These are phyloP conservation scores for Mycena pura DNA, from an alignment of 768 basidiomycete species.

Conservation along the genomic window DNA sequence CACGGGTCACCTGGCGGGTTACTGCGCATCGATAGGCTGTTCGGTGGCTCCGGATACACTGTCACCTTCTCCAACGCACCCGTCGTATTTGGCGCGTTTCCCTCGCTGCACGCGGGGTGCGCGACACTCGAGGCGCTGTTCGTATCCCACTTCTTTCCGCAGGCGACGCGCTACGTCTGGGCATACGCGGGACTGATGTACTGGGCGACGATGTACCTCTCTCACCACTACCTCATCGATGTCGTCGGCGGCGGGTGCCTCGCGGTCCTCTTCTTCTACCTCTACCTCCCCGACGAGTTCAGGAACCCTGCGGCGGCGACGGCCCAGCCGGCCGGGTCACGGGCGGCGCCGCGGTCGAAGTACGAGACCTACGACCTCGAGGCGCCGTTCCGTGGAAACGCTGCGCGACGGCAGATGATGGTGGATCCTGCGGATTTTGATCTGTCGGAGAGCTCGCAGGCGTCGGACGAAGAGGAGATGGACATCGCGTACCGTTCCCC, in stretches of 20 bases:
- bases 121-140: slow-evolving; percentile 94
- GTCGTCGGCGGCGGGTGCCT: slow-evolving; percentile 94
- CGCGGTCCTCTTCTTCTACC: slow-evolving; percentile 85
- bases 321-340: slow-evolving; percentile 51
- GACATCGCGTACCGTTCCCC: slow-evolving; percentile 78
- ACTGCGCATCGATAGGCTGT: slow-evolving; percentile 88
- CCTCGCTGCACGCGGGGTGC: slow-evolving; percentile 88
- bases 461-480: slow-evolving; percentile 70
- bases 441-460: slow-evolving; percentile 54
- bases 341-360: slow-evolving; percentile 52
- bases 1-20: slow-evolving; percentile 93
- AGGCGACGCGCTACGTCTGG: slow-evolving; percentile 73
- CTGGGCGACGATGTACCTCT: slow-evolving; percentile 99
- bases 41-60: slow-evolving; percentile 79
- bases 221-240: slow-evolving; percentile 98
- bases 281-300: slow-evolving; percentile 85
- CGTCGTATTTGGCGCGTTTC: slow-evolving; percentile 96
- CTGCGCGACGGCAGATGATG: slow-evolving; percentile 34
- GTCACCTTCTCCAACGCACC: slow-evolving; percentile 85
- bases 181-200: slow-evolving; percentile 85
- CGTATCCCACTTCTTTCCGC: slow-evolving; percentile 93
- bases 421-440: slow-evolving; percentile 63
- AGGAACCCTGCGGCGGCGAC: slow-evolving; percentile 58
- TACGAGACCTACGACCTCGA: slow-evolving; percentile 84
- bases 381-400: slow-evolving; percentile 45